phyloP scores from a whole-genome alignment of 768 basidiomycete species.

The Leccinum fibrillosum region DNA sequence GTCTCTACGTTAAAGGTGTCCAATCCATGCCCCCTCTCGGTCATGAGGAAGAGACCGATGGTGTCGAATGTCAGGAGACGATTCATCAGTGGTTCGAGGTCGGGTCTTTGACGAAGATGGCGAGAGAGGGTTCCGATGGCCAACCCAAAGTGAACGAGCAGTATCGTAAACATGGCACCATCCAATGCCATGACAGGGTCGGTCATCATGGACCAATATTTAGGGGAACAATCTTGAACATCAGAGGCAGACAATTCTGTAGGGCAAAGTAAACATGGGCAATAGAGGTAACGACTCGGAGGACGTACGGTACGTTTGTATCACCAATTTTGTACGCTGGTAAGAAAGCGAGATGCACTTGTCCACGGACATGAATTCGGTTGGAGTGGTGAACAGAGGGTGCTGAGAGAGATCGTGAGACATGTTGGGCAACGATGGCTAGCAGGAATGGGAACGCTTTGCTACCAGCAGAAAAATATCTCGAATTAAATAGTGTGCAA shows the following conservation, averaged over 20 bases:
- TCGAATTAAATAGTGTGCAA: no score
- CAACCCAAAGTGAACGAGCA: constrained; percentile 51
- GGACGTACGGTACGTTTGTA: constrained; percentile 22
- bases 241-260: constrained; percentile 39
- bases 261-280: not conserved
- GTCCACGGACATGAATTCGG: constrained; percentile 44
- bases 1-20: constrained; percentile 62
- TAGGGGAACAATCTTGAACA: constrained; percentile 45
- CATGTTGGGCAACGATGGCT: not conserved
- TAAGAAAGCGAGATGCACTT: constrained; percentile 50
- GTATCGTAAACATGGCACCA: constrained; percentile 50
- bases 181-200: constrained; percentile 52
- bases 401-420: not conserved
- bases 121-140: constrained; percentile 53
- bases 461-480: no score
- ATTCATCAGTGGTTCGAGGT: constrained; percentile 47
- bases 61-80: constrained; percentile 51
- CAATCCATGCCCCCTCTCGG: constrained; percentile 58
- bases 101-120: constrained; percentile 37
- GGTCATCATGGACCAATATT: constrained; percentile 52
- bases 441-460: not conserved
- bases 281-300: no score
- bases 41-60: constrained; percentile 50
- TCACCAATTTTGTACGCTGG: constrained; percentile 45
- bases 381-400: constrained; percentile 13